A percentile compares a stretch with the other conserved stretches of the same genome.
These are phyloP conservation scores for Pyrus hybrid DNA, from an alignment of 331 rosid genomes.

Conservation along the genomic window DNA sequence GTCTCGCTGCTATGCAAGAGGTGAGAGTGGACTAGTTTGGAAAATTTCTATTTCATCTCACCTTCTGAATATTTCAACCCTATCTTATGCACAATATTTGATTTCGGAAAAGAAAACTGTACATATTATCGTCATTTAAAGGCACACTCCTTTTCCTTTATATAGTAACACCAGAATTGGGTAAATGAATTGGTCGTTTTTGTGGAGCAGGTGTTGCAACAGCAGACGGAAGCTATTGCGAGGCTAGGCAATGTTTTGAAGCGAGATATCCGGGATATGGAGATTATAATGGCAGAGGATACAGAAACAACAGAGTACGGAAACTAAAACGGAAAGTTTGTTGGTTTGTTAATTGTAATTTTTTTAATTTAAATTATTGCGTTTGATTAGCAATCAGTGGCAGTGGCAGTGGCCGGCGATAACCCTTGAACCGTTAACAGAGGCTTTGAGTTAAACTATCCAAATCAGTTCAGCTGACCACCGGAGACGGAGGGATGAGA, in stretches of 20 bases:
- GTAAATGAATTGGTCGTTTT: background rate
- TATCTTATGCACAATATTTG: no score
- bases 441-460: background rate
- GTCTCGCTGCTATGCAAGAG: slow-evolving; percentile 88
- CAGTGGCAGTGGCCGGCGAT: no score
- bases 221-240: slow-evolving; percentile 90
- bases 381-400: background rate
- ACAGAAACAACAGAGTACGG: slow-evolving; percentile 23
- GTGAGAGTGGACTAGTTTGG: slow-evolving; percentile 23
- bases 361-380: background rate
- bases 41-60: background rate
- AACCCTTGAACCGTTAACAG: background rate
- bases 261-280: slow-evolving; percentile 83
- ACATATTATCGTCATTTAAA: no score
- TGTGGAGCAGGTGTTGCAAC: slow-evolving; percentile 70
- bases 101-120: no score
- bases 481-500: background rate
- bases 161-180: background rate
- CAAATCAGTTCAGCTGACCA: background rate
- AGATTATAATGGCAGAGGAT: slow-evolving; percentile 77
- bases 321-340: background rate
- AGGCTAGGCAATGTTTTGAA: slow-evolving; percentile 81
- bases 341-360: background rate
- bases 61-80: no score
- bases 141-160: background rate